Percentiles rank a stretch among this genome's conserved stretches.
phyloP scores from a whole-genome alignment of 768 basidiomycete species.

The Lentinula guzmanii region DNA sequence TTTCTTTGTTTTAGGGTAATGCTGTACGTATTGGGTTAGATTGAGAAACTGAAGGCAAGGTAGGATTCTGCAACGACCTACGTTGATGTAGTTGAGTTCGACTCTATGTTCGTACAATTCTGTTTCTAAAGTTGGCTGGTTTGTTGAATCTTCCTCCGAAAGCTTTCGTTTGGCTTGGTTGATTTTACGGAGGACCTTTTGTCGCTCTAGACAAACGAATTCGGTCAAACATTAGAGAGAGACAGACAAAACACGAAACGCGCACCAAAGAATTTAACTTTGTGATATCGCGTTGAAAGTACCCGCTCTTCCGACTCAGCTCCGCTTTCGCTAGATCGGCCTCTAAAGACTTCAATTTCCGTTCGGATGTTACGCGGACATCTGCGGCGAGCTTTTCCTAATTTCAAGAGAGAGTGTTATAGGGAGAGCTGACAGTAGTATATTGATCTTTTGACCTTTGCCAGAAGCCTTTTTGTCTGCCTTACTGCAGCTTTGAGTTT shows the following conservation, averaged over 20 bases:
- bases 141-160: slow-evolving; percentile 25
- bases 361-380: slow-evolving; percentile 74
- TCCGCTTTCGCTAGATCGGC: slow-evolving; percentile 65
- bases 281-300: slow-evolving; percentile 77
- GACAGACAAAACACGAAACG: neutral
- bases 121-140: slow-evolving; percentile 35
- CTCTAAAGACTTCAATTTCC: slow-evolving; percentile 70
- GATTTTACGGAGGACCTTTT: slow-evolving; percentile 79
- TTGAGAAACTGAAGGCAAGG: neutral
- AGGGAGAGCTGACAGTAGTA: neutral
- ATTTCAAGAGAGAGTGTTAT: neutral
- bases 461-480: slow-evolving; percentile 76
- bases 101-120: slow-evolving; percentile 63
- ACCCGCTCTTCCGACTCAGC: slow-evolving; percentile 57
- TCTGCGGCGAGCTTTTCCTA: slow-evolving; percentile 83
- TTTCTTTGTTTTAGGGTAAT: slow-evolving; percentile 81
- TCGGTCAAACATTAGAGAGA: neutral
- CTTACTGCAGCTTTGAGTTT: slow-evolving; percentile 83
- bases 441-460: slow-evolving; percentile 46
- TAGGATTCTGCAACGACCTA: slow-evolving; percentile 21
- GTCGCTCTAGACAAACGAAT: slow-evolving; percentile 53
- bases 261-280: slow-evolving; percentile 90
- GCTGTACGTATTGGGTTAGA: slow-evolving; percentile 32
- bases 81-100: slow-evolving; percentile 87
- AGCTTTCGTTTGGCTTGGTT: slow-evolving; percentile 58